A percentile compares a stretch with the other conserved stretches of the same genome.
Conservation (phyloP, 768 basidiomycete species). For the Boletus bicolor region DNA sequence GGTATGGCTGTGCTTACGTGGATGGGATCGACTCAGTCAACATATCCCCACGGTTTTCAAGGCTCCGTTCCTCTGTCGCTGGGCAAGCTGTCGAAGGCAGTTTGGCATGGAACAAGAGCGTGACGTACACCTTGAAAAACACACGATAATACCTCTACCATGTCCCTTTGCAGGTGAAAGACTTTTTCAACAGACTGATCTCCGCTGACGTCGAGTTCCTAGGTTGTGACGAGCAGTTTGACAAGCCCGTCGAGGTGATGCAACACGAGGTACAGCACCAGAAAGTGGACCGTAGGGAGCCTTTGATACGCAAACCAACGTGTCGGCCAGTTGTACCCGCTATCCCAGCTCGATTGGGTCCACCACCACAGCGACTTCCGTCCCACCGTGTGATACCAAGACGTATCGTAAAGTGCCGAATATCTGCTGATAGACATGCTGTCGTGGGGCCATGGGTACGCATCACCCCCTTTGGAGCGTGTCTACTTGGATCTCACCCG, state of each 20-base stretch:
- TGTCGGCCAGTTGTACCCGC: slow-evolving; percentile 34
- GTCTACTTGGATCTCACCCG: neutral
- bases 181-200: neutral
- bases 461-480: neutral
- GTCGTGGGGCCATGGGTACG: slow-evolving; percentile 55
- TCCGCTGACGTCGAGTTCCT: slow-evolving; percentile 11
- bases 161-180: slow-evolving; percentile 43
- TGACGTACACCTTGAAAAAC: slow-evolving; percentile 50
- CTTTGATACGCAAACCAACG: slow-evolving; percentile 25
- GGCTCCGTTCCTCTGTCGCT: slow-evolving; percentile 47
- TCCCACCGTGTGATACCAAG: slow-evolving; percentile 48
- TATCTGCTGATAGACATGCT: slow-evolving; percentile 51
- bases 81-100: slow-evolving; percentile 53
- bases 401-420: slow-evolving; percentile 41
- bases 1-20: slow-evolving; percentile 19
- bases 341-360: slow-evolving; percentile 32
- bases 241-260: slow-evolving; percentile 43
- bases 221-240: slow-evolving; percentile 56
- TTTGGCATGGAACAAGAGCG: slow-evolving; percentile 38
- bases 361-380: slow-evolving; percentile 44
- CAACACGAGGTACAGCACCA: slow-evolving; percentile 47
- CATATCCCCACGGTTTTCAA: slow-evolving; percentile 14
- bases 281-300: slow-evolving; percentile 16
- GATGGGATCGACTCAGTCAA: slow-evolving; percentile 2
- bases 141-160: slow-evolving; percentile 35